Base-by-base conservation (phyloP, 2,329 filamentous ascomycete genomes). In the Cordyceps fumosorosea region DNA sequence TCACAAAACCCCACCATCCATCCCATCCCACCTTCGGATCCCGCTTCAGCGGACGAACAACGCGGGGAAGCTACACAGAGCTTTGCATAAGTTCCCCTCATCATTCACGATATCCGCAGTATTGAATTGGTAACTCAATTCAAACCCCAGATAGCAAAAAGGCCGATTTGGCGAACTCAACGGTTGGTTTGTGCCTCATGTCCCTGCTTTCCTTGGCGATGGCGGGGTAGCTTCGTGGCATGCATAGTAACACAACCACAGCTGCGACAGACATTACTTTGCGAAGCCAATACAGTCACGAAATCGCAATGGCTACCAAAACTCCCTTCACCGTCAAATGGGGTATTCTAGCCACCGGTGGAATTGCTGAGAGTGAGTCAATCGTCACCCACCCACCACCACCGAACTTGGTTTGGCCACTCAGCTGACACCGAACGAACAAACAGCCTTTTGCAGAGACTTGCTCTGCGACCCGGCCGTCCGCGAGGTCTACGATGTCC, bases 391-490 rank as follows among this genome's bases (percentile, higher is more conserved):
- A 42, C 34, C 48, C 20, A 11, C 20, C 44, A 8, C 48, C 14
- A 7, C 29, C 26, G 5, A 12, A 3, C 20, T 22, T 24, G 51
- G 12, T 34, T 29, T 29, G 29, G 11, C 29, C 29, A 61, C 64
- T 55, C 45, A 61, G 14, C 40, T 42, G 24, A 20, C 6, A 52
- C 26, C 48, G 22, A 42, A 26, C 29, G 29, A 29, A 29, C 29
- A 44, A 7, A 12, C 66, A 85, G 82, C 76, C 65, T 91, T 95
- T 77, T 84, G 87, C 69, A 87, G 88, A 75, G 92, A 96, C 71
- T 83, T 96, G 56, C 85, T 93, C 66, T 83, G 84, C 64, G 86
- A 93, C 74, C 89, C 92, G 18, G 78, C 82, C 47, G 79, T 80
- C 54, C 89, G 92, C 67, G 83, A 82, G 56, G 89, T 89, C 59